Evolutionary conservation across 345 rosid genomes (phyloP).

Genomic region (Hibiscus trionum): DNA sequence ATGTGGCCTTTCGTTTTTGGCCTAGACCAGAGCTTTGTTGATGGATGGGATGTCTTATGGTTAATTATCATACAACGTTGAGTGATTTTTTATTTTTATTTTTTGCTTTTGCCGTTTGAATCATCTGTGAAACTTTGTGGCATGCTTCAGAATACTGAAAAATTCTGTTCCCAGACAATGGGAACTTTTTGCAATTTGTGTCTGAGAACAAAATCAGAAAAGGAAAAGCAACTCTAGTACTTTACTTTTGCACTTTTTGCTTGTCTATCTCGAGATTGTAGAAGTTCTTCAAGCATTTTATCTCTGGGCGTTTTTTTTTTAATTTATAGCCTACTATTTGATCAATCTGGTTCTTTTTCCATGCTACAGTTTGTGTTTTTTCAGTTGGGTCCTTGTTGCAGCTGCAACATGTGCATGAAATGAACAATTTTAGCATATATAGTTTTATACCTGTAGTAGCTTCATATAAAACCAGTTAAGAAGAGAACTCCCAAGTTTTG

Average conservation of each 20-base stretch:
- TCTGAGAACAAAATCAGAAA: background rate
- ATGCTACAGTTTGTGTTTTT: background rate
- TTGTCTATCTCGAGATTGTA: background rate
- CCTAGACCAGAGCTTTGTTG: background rate
- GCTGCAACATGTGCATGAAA: background rate
- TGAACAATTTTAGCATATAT: background rate
- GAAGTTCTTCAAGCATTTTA: background rate
- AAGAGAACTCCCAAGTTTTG: background rate
- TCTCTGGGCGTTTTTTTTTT: too few relatives aligned
- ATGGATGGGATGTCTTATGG: background rate
- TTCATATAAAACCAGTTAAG: background rate
- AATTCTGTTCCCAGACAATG: background rate
- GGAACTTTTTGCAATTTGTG: background rate
- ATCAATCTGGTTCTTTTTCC: background rate
- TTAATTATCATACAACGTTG: background rate
- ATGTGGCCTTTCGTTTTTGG: background rate
- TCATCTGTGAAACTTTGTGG: background rate
- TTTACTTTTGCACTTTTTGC: background rate
- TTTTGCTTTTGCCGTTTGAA: background rate
- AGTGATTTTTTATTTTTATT: background rate
- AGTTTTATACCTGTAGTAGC: background rate
- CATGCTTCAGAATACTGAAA: conserved; percentile 2
- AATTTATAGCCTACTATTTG: background rate
- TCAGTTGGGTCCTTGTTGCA: background rate
- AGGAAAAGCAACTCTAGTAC: background rate